phyloP scores from a whole-genome alignment of 2,329 filamentous ascomycete species.

The Nothomitra cinnamomea region DNA sequence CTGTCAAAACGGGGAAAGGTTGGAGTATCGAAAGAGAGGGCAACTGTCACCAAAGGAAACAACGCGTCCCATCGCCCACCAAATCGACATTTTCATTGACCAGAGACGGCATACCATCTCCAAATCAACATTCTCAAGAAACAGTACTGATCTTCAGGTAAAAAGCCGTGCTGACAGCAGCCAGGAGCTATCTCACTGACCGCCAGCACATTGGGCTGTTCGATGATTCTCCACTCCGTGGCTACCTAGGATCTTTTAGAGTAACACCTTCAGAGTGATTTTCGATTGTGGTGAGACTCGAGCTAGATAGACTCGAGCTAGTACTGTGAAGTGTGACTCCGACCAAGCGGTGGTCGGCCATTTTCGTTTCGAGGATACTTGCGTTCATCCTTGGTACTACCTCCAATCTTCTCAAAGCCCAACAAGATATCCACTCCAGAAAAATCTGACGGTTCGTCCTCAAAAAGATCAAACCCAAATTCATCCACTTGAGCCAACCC shows the following conservation, averaged over 20 bases:
- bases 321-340: background rate
- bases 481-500: constrained; percentile 20
- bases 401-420: constrained; percentile 30
- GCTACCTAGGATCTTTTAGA: background rate
- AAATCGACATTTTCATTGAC: background rate
- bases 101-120: background rate
- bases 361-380: background rate
- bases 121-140: background rate
- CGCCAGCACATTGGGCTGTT: background rate
- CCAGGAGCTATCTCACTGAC: too few relatives aligned
- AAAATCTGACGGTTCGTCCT: constrained; percentile 28
- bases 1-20: background rate
- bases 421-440: constrained; percentile 31
- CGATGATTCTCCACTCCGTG: background rate
- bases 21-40: background rate
- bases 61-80: background rate
- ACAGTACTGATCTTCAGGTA: background rate
- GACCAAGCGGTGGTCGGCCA: background rate
- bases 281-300: background rate
- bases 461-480: constrained; percentile 29
- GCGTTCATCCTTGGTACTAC: background rate
- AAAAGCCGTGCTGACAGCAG: too few relatives aligned
- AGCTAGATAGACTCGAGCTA: background rate
- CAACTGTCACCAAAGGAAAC: background rate
- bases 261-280: background rate